Evolutionary conservation across 164 flowering plant genomes (phyloP), one percentile per base, ranked within the genome.

Genomic region (Stephania yunnanensis): DNA sequence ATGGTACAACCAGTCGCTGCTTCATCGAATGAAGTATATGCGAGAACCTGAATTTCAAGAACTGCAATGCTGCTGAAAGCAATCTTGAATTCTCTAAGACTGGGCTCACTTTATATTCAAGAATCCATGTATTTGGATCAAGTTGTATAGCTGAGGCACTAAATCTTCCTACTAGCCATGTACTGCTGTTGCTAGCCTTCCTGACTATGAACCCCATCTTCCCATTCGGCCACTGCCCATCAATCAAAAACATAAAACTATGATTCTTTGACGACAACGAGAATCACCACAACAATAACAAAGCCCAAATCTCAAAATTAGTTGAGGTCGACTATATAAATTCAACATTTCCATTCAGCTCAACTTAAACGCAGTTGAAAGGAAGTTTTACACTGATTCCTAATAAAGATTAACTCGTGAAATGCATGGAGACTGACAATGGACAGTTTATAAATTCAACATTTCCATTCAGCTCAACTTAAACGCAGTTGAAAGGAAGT

Each of bases 41-140:
- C n/a, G 77, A 73, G 64, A 85, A 69, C 73, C 83, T 78, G 53
- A 83, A 71, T 30, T 78, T 83, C 76, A 89, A 65, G 20, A 90
- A 78, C 76, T 89, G 86, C 10, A 81, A 0, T 31, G 82, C 80
- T 22, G 85, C 83, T 10, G 84, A 75, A 70, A 80, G 44, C 48
- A 84, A 46, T 66, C 89, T 89, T 15, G 88, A 46, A 63, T 84
- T 85, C 55, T 89, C 87, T 53, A 86, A 30, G 1, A 89, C 42
- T 9, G 77, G 68, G 76, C 84, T 87, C 46, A 67, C 77, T 15
- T 61, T 78, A 72, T 93, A 91, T 81, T 93, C 96, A 13, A 93
- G 83, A 74, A 90, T 66, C 95, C 93, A 89, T n/a, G 95, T 91
- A 42, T 86, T 84, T n/a, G 86, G 85, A 77, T 91, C 95, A 13